Evolutionary conservation across 2,329 filamentous ascomycete genomes (phyloP), one percentile per base, ranked within the genome.

Genomic region (Diaporthe batatas): DNA sequence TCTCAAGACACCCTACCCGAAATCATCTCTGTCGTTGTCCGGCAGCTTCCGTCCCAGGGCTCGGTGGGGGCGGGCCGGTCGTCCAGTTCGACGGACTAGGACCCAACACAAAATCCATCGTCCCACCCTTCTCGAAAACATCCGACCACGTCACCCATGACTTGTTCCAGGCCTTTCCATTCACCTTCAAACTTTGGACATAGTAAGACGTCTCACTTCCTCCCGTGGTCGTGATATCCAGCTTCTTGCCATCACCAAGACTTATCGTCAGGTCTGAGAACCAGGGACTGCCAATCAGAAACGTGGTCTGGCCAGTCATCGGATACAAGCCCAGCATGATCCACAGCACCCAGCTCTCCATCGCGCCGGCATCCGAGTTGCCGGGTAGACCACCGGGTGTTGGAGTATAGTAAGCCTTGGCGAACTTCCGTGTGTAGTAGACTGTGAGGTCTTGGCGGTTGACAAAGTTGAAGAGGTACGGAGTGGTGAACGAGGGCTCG

Each of bases 331-430:
- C 91, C 49, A 93, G 86, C 86, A 92, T 92, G 75, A 88, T 89
- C 89, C 91, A 93, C 11, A 92, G 81, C 3, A 92, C 80, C 89
- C 91, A 93, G 10, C 88, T 90, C 78, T 94, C 91, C 91, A 94
- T 93, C 18, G 92, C 90, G 8, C 92, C 92, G 1, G 91, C 91
- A 79, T 94, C 92, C 57, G 88, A 90, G 80, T 94, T 93, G 0
- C 92, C 92, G 0, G 92, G 92, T 0, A 94, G 83, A 0, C 92
- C 92, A 10, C 77, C 78, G 0, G 84, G 83, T 0, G 86, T 87
- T 1, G 87, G 83, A 64, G 83, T 84, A 81, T 92, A 93, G 81
- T 89, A 90, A 18, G 83, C 81, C 75, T 90, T 88, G 39, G 91
- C 91, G 58, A 91, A 84, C 70, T 82, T 83, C 65, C 92, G 88